Percentiles rank a stretch among this genome's conserved stretches.
Conservation (phyloP, 1,284 basidiomycete genomes). For the Naganishia sp. region DNA sequence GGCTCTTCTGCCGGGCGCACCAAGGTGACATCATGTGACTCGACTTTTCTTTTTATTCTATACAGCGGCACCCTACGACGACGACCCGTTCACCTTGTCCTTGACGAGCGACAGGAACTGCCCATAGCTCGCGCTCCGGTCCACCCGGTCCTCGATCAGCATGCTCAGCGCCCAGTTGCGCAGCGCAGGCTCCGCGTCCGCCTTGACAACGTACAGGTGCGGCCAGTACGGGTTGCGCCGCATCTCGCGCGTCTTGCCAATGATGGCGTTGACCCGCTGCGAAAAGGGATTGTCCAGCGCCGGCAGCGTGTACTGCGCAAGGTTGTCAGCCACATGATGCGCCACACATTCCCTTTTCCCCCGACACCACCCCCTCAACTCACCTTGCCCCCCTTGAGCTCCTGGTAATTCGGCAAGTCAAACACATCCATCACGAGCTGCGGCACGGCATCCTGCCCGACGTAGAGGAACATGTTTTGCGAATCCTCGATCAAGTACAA, state of each 20-base stretch:
- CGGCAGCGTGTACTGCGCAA: constrained; percentile 76
- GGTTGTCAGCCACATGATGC: not conserved
- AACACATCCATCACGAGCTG: constrained; percentile 94
- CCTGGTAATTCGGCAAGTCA: constrained; percentile 81
- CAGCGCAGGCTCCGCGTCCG: constrained; percentile 92
- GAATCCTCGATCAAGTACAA: constrained; percentile 97
- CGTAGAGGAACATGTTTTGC: constrained; percentile 96
- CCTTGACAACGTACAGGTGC: constrained; percentile 96
- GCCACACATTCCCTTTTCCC: not conserved
- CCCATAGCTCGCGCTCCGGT: constrained; percentile 90
- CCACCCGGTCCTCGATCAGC: constrained; percentile 93
- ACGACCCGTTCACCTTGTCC: constrained; percentile 62
- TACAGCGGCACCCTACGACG: no score
- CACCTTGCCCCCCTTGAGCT: constrained; percentile 88
- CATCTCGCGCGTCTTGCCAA: constrained; percentile 84
- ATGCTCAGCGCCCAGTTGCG: constrained; percentile 91
- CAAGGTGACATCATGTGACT: not conserved
- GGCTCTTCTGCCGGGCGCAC: constrained; percentile 2
- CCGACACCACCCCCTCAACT: constrained; percentile 34
- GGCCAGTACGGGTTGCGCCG: constrained; percentile 84
- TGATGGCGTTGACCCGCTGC: constrained; percentile 85
- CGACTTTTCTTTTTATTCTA: no score
- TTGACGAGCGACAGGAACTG: constrained; percentile 81
- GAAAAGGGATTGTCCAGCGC: constrained; percentile 89
- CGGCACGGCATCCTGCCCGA: constrained; percentile 94